phyloP scores from a whole-genome alignment of 169 alveolate genomes.

The Perkinsus olseni region DNA sequence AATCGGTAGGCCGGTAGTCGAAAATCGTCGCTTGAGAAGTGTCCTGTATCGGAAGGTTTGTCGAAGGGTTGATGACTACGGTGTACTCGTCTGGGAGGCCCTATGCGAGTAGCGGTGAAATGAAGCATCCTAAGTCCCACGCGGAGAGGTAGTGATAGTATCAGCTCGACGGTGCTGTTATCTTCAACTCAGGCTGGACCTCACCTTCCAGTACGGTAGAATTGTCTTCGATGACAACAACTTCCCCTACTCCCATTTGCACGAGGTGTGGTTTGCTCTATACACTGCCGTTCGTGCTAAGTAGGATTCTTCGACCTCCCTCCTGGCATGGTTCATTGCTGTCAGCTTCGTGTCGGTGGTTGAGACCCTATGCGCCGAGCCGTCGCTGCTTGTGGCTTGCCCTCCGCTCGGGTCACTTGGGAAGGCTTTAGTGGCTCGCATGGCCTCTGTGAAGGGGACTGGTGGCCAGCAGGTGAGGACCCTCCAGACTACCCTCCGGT shows the following conservation, averaged over 20 bases:
- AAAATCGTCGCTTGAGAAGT: background rate
- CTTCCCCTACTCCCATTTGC: background rate
- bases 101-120: background rate
- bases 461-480: background rate
- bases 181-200: background rate
- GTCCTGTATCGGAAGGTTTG: background rate
- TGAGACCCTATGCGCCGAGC: background rate
- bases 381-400: background rate
- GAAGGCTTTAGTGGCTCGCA: background rate
- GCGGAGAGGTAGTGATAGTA: background rate
- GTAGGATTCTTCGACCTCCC: background rate
- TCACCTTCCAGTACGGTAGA: background rate
- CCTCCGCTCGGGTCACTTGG: background rate
- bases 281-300: background rate
- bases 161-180: background rate
- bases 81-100: background rate
- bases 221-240: background rate
- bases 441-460: background rate
- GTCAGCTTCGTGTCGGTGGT: background rate
- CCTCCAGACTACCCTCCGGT: background rate
- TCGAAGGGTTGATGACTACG: background rate
- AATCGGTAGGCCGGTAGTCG: background rate
- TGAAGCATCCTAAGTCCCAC: background rate
- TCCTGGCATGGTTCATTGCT: background rate
- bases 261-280: background rate